These are phyloP conservation scores for Neonectria faginata DNA, from an alignment of 2,329 filamentous ascomycete genomes.

Conservation along the genomic window DNA sequence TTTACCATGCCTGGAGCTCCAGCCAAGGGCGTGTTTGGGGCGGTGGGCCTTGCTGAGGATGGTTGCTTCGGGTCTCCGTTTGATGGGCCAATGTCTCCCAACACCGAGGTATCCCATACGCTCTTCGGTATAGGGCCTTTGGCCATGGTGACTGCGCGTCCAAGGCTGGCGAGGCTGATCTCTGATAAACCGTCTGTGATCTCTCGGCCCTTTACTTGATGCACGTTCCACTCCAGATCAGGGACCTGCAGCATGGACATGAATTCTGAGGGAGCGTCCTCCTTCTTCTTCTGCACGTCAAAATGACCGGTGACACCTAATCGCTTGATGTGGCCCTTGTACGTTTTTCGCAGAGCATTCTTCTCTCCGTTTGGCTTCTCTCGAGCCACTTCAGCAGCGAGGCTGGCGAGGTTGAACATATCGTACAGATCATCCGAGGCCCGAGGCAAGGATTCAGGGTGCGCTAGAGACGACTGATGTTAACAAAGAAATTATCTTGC, in stretches of 20 bases:
- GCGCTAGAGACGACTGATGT: constrained; percentile 60
- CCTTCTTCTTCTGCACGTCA: constrained; percentile 67
- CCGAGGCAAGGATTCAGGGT: constrained; percentile 60
- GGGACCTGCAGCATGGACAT: constrained; percentile 63
- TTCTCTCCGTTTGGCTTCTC: constrained; percentile 74
- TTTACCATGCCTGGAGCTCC: constrained; percentile 49
- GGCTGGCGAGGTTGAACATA: constrained; percentile 65
- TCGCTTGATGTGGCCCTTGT: constrained; percentile 76
- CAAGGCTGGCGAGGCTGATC: constrained; percentile 57
- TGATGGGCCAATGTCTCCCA: constrained; percentile 65
- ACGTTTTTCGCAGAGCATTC: constrained; percentile 74
- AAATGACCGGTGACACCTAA: constrained; percentile 72
- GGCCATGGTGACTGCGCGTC: constrained; percentile 67
- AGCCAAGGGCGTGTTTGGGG: constrained; percentile 64
- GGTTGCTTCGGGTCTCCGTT: constrained; percentile 55
- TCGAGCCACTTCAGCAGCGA: constrained; percentile 72
- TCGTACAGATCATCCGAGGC: constrained; percentile 69
- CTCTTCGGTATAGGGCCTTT: constrained; percentile 67
- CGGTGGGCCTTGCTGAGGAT: constrained; percentile 60
- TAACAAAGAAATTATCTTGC: constrained; percentile 55
- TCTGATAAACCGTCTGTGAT: constrained; percentile 65
- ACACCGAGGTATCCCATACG: constrained; percentile 68
- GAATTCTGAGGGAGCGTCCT: constrained; percentile 64
- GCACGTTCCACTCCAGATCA: constrained; percentile 68
- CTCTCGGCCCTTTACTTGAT: constrained; percentile 65